These are phyloP conservation scores for Lachnellula arida DNA, from an alignment of 2,329 filamentous ascomycete genomes.

Conservation along the genomic window DNA sequence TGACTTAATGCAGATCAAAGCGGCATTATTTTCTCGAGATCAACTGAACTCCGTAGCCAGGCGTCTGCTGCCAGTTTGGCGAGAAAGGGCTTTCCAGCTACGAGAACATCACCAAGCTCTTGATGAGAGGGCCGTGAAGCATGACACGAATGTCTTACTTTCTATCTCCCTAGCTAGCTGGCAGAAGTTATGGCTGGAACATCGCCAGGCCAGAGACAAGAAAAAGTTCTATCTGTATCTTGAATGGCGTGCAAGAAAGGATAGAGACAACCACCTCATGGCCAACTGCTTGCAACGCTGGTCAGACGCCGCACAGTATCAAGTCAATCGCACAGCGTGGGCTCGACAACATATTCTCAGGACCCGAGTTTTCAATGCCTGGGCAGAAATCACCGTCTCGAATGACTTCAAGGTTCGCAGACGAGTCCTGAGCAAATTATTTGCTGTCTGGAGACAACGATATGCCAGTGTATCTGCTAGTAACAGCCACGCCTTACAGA, in stretches of 20 bases:
- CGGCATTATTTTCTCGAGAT: conserved; percentile 23
- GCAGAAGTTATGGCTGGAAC: conserved; percentile 34
- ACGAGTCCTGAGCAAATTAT: conserved; percentile 49
- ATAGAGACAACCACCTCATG: conserved; percentile 61
- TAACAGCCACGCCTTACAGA: conserved; percentile 27
- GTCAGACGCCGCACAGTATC: conserved; percentile 59
- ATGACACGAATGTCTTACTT: conserved; percentile 47
- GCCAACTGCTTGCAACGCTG: conserved; percentile 65
- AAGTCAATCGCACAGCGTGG: conserved; percentile 60
- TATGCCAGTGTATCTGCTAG: conserved; percentile 21
- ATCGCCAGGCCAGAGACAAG: conserved; percentile 34
- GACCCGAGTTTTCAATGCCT: conserved; percentile 63
- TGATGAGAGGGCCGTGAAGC: conserved; percentile 41
- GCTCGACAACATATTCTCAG: conserved; percentile 68
- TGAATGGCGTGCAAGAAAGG: conserved; percentile 55
- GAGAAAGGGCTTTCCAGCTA: conserved; percentile 26
- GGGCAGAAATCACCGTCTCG: conserved; percentile 55
- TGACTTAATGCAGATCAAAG: conserved; percentile 21
- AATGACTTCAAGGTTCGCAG: conserved; percentile 42
- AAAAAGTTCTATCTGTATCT: conserved; percentile 50
- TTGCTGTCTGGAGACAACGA: conserved; percentile 42
- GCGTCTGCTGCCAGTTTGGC: conserved; percentile 23
- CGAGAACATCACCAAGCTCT: conserved; percentile 36
- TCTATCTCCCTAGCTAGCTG: conserved; percentile 49
- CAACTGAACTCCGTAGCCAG: conserved; percentile 14